Percentiles rank a stretch among this genome's conserved stretches.
phyloP scores from a whole-genome alignment of 2,329 filamentous ascomycete genomes.

The Apiospora pterosperma region DNA sequence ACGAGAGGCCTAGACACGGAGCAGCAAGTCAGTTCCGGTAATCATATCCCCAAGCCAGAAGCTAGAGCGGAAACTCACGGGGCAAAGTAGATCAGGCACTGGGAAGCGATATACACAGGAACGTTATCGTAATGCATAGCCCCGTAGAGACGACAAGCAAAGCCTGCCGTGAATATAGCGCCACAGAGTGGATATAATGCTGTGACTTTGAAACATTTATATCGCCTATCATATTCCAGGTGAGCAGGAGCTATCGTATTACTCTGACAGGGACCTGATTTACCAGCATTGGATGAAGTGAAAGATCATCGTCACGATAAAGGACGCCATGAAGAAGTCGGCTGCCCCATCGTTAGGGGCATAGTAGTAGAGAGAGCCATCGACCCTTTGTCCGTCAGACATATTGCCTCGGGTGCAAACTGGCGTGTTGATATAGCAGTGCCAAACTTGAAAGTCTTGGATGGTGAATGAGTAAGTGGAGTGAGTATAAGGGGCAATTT shows the following conservation, averaged over 20 bases:
- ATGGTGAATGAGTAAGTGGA: not conserved
- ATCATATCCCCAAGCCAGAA: not conserved
- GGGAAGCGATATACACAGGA: not conserved
- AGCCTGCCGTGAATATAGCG: conserved; percentile 2
- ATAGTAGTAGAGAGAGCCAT: conserved; percentile 10
- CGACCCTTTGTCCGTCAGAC: not conserved
- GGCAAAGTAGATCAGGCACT: conserved; percentile 13
- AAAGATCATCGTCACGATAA: conserved; percentile 7
- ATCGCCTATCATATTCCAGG: not conserved
- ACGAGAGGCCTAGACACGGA: conserved; percentile 41
- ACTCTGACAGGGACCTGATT: not conserved
- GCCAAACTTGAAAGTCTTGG: not conserved
- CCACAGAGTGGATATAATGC: conserved; percentile 7
- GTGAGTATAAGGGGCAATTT: too few species aligned
- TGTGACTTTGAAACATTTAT: conserved; percentile 9
- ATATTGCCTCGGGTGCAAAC: not conserved
- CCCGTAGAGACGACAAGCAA: not conserved
- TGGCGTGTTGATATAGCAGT: not conserved
- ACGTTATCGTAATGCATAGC: not conserved
- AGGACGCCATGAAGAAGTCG: conserved; percentile 10
- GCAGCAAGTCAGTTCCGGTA: conserved; percentile 22
- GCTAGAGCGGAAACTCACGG: conserved; percentile 6
- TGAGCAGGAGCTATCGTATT: not conserved
- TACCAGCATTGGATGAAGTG: conserved; percentile 11
- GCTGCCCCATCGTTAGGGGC: conserved; percentile 9